A percentile compares a stretch with the other conserved stretches of the same genome.
Conservation (phyloP, 2,329 filamentous ascomycete genomes). For the Pseudocercospora cruenta region DNA sequence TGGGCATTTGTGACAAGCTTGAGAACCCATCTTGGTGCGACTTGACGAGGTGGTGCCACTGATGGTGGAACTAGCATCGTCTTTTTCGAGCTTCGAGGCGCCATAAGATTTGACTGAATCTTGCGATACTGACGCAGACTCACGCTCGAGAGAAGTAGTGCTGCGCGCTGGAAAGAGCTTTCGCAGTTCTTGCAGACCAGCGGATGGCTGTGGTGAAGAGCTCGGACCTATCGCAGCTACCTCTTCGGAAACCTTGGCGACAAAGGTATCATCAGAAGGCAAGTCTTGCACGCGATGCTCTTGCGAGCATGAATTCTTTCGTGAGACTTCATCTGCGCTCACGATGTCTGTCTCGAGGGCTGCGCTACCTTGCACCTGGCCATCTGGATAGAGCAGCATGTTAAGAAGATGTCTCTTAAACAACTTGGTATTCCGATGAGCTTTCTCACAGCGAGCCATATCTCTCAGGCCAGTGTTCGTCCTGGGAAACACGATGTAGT, state of each 20-base stretch:
- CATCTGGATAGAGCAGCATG: neutral
- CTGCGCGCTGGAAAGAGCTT: neutral
- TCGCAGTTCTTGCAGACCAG: neutral
- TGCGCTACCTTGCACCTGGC: neutral
- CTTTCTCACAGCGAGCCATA: neutral
- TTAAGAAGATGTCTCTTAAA: neutral
- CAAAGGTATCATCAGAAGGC: neutral
- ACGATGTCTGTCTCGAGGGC: neutral
- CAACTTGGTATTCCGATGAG: neutral
- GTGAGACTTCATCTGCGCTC: neutral
- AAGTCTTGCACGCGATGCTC: neutral
- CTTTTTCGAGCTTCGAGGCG: neutral
- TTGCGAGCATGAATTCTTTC: neutral
- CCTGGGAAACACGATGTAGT: neutral
- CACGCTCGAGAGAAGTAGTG: neutral
- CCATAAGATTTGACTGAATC: neutral
- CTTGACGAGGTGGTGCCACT: constrained; percentile 17
- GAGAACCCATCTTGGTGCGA: neutral
- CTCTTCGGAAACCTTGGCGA: neutral
- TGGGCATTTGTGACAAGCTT: constrained; percentile 9
- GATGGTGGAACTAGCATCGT: constrained; percentile 14
- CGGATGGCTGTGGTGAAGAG: neutral
- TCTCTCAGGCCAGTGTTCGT: neutral
- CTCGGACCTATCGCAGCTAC: neutral
- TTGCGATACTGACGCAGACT: neutral